Percentiles rank a stretch among this genome's conserved stretches.
Conservation (phyloP, 257 asterid genomes). For the Catharanthus roseus region DNA sequence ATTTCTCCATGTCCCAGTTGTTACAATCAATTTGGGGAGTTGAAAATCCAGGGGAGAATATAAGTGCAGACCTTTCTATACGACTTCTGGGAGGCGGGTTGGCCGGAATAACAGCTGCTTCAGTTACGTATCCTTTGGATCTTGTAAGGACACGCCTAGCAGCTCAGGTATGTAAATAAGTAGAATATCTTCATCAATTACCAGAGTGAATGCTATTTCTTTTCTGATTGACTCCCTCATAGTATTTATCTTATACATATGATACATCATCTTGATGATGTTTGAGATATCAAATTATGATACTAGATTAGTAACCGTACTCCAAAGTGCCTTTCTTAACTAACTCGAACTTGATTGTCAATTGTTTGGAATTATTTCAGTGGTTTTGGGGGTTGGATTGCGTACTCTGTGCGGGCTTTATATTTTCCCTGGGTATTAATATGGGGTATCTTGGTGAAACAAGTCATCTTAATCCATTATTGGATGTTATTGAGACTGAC, state of each 20-base stretch:
- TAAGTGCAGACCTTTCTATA: conserved; percentile 57
- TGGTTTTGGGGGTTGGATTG: not conserved
- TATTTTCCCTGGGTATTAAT: not conserved
- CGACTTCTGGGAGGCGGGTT: conserved; percentile 82
- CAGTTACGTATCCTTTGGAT: conserved; percentile 75
- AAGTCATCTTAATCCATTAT: not conserved
- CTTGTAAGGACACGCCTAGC: conserved; percentile 83
- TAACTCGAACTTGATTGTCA: not conserved
- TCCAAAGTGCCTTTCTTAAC: not conserved
- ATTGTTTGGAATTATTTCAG: not conserved
- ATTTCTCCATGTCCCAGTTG: conserved; percentile 33
- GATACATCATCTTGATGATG: too few species aligned
- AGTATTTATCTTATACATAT: not conserved
- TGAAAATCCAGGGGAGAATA: conserved; percentile 51
- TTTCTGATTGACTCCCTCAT: not conserved
- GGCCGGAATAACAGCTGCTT: conserved; percentile 89
- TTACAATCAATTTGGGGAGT: conserved; percentile 46
- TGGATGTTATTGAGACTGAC: not conserved
- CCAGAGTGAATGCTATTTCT: too few species aligned
- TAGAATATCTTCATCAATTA: not conserved
- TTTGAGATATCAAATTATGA: not conserved
- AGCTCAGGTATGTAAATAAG: conserved; percentile 49
- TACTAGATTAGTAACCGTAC: not conserved
- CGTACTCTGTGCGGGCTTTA: not conserved
- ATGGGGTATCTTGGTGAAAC: not conserved